Evolutionary conservation across 164 flowering plant genomes (phyloP).

Genomic region (Echeveria elegans): DNA sequence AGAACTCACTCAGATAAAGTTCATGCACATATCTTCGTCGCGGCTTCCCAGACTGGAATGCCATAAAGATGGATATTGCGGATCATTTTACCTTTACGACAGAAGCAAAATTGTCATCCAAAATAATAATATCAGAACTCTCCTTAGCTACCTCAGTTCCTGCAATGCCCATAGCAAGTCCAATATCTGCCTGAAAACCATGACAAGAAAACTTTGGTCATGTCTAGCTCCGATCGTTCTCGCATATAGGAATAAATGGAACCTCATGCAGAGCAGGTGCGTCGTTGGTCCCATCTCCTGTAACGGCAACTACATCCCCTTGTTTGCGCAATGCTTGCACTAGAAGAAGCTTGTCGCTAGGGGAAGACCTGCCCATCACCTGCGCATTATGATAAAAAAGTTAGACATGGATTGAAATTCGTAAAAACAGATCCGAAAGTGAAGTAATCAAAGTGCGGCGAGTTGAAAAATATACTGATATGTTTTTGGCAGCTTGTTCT

Average conservation of each 20-base stretch:
- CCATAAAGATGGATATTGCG: no score
- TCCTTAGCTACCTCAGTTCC: slow-evolving; percentile 69
- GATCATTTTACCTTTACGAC: slow-evolving; percentile 20
- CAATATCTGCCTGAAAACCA: slow-evolving; percentile 34
- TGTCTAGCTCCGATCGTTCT: not conserved
- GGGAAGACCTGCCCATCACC: slow-evolving; percentile 74
- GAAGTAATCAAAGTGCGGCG: not conserved
- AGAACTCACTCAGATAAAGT: no score
- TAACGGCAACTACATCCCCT: slow-evolving; percentile 72
- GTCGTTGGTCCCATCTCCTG: slow-evolving; percentile 62
- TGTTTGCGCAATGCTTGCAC: slow-evolving; percentile 48
- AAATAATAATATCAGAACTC: slow-evolving; percentile 55
- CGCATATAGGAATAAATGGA: not conserved
- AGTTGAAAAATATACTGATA: slow-evolving; percentile 19
- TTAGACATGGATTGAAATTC: no score
- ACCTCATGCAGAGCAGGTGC: slow-evolving; percentile 42
- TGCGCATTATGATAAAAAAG: not conserved
- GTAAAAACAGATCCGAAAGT: not conserved
- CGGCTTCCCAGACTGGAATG: no score
- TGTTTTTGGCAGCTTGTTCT: slow-evolving; percentile 26
- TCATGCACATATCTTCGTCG: no score
- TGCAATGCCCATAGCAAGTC: slow-evolving; percentile 62
- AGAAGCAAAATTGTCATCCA: slow-evolving; percentile 53
- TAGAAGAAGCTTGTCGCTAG: slow-evolving; percentile 55
- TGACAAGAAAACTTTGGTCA: not conserved